Evolutionary conservation across 108 stramenopile genomes (phyloP), one percentile per base, ranked within the genome.

Genomic region (Nannochloropsis oceanica): DNA sequence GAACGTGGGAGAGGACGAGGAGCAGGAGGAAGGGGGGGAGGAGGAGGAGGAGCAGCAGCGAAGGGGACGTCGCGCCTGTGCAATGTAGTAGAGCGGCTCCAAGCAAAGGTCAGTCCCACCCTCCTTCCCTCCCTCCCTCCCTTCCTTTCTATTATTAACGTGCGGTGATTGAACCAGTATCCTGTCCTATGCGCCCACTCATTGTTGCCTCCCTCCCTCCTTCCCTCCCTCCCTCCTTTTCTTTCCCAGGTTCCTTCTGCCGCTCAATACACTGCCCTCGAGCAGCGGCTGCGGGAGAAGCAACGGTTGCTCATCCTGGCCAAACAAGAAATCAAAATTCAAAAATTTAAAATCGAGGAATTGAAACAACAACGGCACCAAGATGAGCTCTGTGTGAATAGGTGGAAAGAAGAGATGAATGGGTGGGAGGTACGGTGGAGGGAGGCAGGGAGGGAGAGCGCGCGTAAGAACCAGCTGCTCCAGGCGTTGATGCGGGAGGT

Each of bases 131-230:
- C 34, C 34, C 34, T 34, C 34, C 34, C 5, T 34, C 59, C 59
- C 59, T 73, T 10, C 59, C 59, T 73, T 9, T 73, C 59, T 5
- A 9, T 3, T n/a, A 0, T 73, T 3, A 7, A 34, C 5, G 5
- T 1, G 34, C 34, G 5, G 34, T 34, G 34, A 5, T 34, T 34
- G 79, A 25, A 18, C 22, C 8, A 50, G 82, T 8, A 73, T 82
- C 14, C 83, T 81, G 44, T 89, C 86, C 84, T 34, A 80, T n/a
- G 44, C 27, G 44, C 80, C 87, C 34, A 43, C 89, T 20, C 59
- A 86, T 26, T 85, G 84, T 90, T 46, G 50, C 84, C 12, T 89
- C 90, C 46, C 59, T 73, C 59, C 18, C 22, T 73, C 59, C 59
- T 2, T n/a, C 59, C 59, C n/a, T 22, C 59, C 59, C 59, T 73